Evolutionary conservation across 2,329 filamentous ascomycete species (phyloP).

Genomic region (Achaetomium macrosporum): DNA sequence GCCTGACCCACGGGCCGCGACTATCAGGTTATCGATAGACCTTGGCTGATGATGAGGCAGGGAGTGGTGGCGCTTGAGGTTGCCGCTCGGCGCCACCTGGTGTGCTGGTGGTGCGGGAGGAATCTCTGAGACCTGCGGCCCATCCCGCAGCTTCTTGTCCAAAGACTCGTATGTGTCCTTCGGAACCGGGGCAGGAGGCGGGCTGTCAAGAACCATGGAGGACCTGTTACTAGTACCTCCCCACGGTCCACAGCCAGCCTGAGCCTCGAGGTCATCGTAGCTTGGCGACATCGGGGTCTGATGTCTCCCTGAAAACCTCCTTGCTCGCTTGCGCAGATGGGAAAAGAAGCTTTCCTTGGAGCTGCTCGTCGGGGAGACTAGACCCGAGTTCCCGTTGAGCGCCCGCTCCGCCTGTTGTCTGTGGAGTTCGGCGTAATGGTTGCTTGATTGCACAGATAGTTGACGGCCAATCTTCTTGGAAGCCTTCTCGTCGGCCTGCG

Average conservation of each 20-base stretch:
- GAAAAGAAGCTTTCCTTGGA: conserved; percentile 98
- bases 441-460: conserved; percentile 85
- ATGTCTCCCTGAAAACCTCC: conserved; percentile 86
- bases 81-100: conserved; percentile 43
- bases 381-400: conserved; percentile 71
- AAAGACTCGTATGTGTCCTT: conserved; percentile 56
- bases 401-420: conserved; percentile 87
- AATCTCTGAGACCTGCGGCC: conserved; percentile 44
- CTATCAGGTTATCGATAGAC: conserved; percentile 57
- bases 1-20: conserved; percentile 45
- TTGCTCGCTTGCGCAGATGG: conserved; percentile 86
- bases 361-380: conserved; percentile 69
- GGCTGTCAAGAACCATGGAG: conserved; percentile 69
- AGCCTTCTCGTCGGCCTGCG: conserved; percentile 56
- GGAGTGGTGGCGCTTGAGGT: conserved; percentile 60
- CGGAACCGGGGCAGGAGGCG: conserved; percentile 40
- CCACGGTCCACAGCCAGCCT: conserved; percentile 87
- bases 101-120: conserved; percentile 50
- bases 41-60: conserved; percentile 57
- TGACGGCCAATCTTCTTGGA: conserved; percentile 93
- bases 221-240: conserved; percentile 78
- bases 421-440: conserved; percentile 86
- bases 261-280: conserved; percentile 86
- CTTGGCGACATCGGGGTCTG: conserved; percentile 72
- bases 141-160: conserved; percentile 52